These are phyloP conservation scores for Monascus ruber DNA, from an alignment of 2,329 filamentous ascomycete species.

Conservation along the genomic window DNA sequence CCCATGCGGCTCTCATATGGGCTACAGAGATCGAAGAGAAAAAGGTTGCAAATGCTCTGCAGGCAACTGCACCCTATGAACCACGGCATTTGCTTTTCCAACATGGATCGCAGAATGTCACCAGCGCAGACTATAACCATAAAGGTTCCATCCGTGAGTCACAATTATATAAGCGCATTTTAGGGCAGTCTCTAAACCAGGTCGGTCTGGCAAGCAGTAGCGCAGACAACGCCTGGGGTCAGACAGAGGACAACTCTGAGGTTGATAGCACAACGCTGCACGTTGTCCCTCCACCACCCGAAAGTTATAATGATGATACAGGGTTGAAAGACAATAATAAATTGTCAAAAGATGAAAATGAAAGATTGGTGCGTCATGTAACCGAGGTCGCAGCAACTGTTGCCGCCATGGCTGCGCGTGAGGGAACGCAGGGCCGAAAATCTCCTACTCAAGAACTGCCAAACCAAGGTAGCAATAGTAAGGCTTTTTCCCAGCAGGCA, in stretches of 20 bases:
- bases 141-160: conserved; percentile 70
- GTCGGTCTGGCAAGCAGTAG: conserved; percentile 56
- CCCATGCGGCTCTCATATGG: conserved; percentile 96
- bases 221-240: conserved; percentile 23
- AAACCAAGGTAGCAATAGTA: conserved; percentile 20
- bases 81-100: conserved; percentile 20
- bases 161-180: conserved; percentile 81
- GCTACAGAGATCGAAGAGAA: conserved; percentile 73
- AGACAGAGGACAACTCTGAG: conserved; percentile 11
- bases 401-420: conserved; percentile 72
- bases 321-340: conserved; percentile 5
- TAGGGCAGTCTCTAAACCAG: conserved; percentile 80
- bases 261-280: conserved; percentile 44
- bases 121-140: conserved; percentile 34
- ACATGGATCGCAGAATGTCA: conserved; percentile 17
- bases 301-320: conserved; percentile 27
- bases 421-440: conserved; percentile 49
- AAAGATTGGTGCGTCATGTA: conserved; percentile 69
- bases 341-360: conserved; percentile 72
- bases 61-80: conserved; percentile 23
- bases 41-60: conserved; percentile 35
- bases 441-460: conserved; percentile 29
- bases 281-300: conserved; percentile 61
- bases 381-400: conserved; percentile 90
- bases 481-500: conserved; percentile 23